Conservation (phyloP, 257 asterid species). For the Datura wrightii region DNA sequence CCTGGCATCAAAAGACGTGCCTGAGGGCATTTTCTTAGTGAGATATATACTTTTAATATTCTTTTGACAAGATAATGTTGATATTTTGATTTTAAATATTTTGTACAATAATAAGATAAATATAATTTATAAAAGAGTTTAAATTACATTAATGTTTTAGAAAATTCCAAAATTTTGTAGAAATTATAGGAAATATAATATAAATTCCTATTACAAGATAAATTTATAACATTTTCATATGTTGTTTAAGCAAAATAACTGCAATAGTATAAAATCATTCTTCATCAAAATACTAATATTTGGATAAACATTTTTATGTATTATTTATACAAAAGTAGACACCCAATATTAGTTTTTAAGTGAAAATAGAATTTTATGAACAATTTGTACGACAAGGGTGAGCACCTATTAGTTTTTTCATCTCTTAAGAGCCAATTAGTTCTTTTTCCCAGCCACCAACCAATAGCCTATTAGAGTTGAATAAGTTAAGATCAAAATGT, state of each 20-base stretch:
- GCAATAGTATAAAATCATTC: background rate
- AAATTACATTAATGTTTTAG: background rate
- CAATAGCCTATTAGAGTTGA: background rate
- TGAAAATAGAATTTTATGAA: background rate
- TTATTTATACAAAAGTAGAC: conserved; percentile 10
- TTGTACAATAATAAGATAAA: background rate
- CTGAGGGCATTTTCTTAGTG: too few species aligned
- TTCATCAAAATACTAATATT: conserved; percentile 12
- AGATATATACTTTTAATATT: too few species aligned
- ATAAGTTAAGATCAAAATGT: conserved; percentile 9
- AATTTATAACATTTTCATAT: background rate
- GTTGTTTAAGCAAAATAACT: background rate
- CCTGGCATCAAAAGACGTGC: too few species aligned
- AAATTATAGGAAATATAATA: background rate
- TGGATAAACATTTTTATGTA: background rate
- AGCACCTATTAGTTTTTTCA: background rate
- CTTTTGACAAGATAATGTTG: background rate
- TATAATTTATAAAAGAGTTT: background rate
- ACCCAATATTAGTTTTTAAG: background rate
- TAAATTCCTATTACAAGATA: background rate
- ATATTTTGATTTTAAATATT: background rate
- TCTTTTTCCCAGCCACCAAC: background rate
- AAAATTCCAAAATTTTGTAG: background rate
- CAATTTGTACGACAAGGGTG: background rate
- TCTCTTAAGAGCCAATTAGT: background rate